Base-by-base conservation (phyloP, 2,329 filamentous ascomycete species). In the Penicillium sp. region DNA sequence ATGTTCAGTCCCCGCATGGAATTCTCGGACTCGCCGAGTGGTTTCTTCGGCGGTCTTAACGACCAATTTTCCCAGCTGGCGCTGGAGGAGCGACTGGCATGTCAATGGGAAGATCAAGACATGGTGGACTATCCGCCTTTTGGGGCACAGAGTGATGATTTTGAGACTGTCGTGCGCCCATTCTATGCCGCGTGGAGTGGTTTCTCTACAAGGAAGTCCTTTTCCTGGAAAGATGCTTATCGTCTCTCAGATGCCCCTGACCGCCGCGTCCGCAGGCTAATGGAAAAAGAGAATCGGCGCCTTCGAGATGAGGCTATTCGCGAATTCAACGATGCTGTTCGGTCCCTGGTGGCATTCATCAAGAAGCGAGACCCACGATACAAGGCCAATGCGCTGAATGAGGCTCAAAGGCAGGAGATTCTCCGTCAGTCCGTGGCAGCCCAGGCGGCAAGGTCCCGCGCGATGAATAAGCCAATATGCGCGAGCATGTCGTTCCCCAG, bases 231-330 rank as follows among this genome's bases (percentile, higher is more conserved):
- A 64, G 90, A 98, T 64, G 78, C 81, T 50, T 93, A 94, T 69
- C 79, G 86, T 40, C 77, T 89, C 16, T 85, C 86, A 0, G 89
- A 96, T 58, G 91, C 89, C 1, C 89, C 89, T 1, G 91, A 98
- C 69, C 82, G 93, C 41, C 81, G 85, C 29, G 77, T 88, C 13
- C 82, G 91, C 42, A 81, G 93, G 26, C 62, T 88, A 31, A 95
- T 97, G 84, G 93, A 97, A 64, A 96, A 95, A 68, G 91, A 96
- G 65, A 98, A 98, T 67, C 87, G 84, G 58, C 86, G 86, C 54
- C 70, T 85, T 20, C 80, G 93, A 42, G 90, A 96, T 16, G 86
- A 91, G 43, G 89, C 83, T 2, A 80, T 86, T 9, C 81, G 85
- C 46, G 87, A 95, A 55, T 97, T 95, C 72, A 97, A 96, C 68